Evolutionary conservation across 148 eudicot species (phyloP), one percentile per base, ranked within the genome.

Genomic region (Heliosperma pusillum): DNA sequence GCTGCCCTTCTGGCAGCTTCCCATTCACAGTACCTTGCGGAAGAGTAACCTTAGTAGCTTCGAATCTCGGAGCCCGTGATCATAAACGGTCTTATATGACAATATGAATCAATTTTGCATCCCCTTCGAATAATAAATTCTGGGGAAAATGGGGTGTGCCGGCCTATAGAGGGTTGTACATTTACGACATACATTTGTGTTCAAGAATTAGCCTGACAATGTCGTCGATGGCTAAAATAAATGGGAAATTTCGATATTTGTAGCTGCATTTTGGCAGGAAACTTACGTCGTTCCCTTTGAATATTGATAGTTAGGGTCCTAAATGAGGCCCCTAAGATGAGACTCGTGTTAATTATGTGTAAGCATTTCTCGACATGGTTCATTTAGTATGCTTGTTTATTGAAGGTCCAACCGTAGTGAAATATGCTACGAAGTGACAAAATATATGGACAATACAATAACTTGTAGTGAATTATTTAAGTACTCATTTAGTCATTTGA

Each of bases 1-100:
- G 97, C 98, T 53, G 93, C 98, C 55, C 91, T 94, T 42, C 76
- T 92, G 1, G 97, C 98, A 22, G 98, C 98, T n/a, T 90, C 97
- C 21, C 90, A 95, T 84, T 95, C 96, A 10, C 93, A 84, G 72
- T 92, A 92, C 75, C 88, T 82, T 0, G 88, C 75, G 69, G 76
- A 70, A 3, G 84, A 85, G 53, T 65, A 70, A 50, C 59, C 17
- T 16, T 56, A 72, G 53, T 57, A 36, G 36, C 42, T 72, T 70
- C 4, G 2, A 69, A 69, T 76, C 47, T 27, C 55, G 53, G 29
- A 59, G 20, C 13, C 64, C 26, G 64, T 66, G 68, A 19, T 66
- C 25, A 17, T 36, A 44, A 66, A 36, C 24, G 12, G 22, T 19
- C 25, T 7, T 33, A 19, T 40, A 36, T 10, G 50, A 58, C 12